phyloP scores from a whole-genome alignment of 2,329 filamentous ascomycete species.

The Colletotrichum graminicola region DNA sequence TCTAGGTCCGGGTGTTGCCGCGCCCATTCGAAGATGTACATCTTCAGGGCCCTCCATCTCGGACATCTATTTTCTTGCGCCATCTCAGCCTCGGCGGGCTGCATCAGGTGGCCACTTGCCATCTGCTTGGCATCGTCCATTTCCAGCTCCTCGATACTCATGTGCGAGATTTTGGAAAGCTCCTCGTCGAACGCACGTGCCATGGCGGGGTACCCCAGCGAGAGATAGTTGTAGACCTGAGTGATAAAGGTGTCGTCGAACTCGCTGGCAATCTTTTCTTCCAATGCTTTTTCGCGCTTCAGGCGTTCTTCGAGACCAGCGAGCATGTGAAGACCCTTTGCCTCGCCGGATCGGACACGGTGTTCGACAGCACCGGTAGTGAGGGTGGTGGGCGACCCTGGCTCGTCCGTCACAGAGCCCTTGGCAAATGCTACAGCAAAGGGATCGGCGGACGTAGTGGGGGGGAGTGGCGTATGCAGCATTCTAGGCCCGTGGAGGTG shows the following conservation, averaged over 20 bases:
- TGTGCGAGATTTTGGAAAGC: conserved; percentile 82
- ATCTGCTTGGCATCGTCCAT: conserved; percentile 73
- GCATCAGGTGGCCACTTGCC: conserved; percentile 80
- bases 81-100: conserved; percentile 59
- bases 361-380: conserved; percentile 46
- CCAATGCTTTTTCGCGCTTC: conserved; percentile 61
- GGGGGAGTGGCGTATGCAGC: conserved; percentile 63
- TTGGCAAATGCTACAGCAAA: conserved; percentile 57
- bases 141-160: conserved; percentile 76
- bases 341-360: conserved; percentile 49
- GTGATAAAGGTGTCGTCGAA: conserved; percentile 89
- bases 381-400: conserved; percentile 46
- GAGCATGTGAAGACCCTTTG: conserved; percentile 63
- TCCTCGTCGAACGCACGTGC: conserved; percentile 88
- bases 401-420: conserved; percentile 57
- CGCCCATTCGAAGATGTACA: conserved; percentile 92
- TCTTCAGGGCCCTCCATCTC: conserved; percentile 85
- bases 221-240: conserved; percentile 97
- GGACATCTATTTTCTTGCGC: conserved; percentile 67
- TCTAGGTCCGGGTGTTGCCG: conserved; percentile 84
- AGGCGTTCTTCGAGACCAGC: conserved; percentile 65
- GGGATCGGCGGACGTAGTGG: conserved; percentile 57
- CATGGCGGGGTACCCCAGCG: conserved; percentile 88
- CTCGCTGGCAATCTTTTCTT: conserved; percentile 71
- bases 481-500: conserved; percentile 61